Base-by-base conservation (phyloP, 2,329 filamentous ascomycete genomes). In the Pseudomassariella vexata region DNA sequence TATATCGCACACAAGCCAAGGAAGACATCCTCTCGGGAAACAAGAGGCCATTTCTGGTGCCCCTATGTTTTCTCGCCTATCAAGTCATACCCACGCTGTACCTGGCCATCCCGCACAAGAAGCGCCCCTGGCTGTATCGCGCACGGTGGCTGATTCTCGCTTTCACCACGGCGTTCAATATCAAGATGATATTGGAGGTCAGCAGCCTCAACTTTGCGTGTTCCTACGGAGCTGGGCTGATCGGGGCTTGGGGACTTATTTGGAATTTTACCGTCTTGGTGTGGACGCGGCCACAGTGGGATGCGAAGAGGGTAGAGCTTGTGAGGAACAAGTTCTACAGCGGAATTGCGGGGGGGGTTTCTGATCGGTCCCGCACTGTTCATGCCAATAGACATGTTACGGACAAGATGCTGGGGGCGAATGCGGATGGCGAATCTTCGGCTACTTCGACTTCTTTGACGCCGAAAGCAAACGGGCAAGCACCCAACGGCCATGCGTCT, bases 261-360 rank as follows among this genome's bases (percentile, higher is more conserved):
- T 66, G 63, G 53, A 61, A 53, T 21, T 45, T 68, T 34, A 63
- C 65, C 14, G 49, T 74, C 45, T 50, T 81, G 16, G 50, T 79
- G 2, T 73, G 71, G 56, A 68, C 62, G 27, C 55, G 60, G 12
- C 73, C 75, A 4, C 76, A 80, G 49, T 69, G 67, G 48, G 70
- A 76, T 14, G 68, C 68, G 1, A 72, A 66, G 39, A 65, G 76
- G 40, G 62, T 71, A 0, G 52, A 67, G 32, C 63, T 56, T 36
- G 48, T 59, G 19, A 36, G 38, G 33, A 53, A 42, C 44, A 48
- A 40, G 19, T n/a, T n/a, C n/a, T n/a, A n/a, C n/a, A n/a, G n/a
- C n/a, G n/a, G n/a, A n/a, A n/a, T n/a, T n/a, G n/a, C n/a, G n/a
- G n/a, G n/a, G n/a, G n/a, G n/a, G n/a, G n/a, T n/a, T n/a, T n/a